Conservation (phyloP, 257 asterid species). For the Gentiana dahurica region DNA sequence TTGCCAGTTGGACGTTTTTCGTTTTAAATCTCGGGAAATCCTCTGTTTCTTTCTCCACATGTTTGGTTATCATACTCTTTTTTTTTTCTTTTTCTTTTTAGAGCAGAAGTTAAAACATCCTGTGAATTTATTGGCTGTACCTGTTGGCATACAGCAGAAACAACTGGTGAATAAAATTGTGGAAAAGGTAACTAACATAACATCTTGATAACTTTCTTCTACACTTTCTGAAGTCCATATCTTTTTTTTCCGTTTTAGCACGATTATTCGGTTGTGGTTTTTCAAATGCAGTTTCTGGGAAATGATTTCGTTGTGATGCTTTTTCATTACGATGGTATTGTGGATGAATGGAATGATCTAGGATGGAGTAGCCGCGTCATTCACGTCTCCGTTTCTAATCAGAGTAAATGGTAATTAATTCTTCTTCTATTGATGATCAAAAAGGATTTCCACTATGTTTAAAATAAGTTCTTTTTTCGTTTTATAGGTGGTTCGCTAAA, state of each 20-base stretch:
- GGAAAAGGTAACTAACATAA: slow-evolving; percentile 34
- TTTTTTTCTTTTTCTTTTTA: slow-evolving; percentile 6
- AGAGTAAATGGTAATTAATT: slow-evolving; percentile 62
- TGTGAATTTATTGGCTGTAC: slow-evolving; percentile 51
- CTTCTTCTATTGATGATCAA: neutral
- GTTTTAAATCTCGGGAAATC: no score
- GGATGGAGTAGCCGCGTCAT: slow-evolving; percentile 54
- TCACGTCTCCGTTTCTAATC: slow-evolving; percentile 66
- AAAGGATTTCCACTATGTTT: no score
- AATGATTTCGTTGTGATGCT: slow-evolving; percentile 58
- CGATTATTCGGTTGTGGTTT: no score
- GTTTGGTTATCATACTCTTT: no score
- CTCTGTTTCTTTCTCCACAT: no score
- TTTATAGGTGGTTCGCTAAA: slow-evolving; percentile 87
- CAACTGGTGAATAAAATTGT: slow-evolving; percentile 45
- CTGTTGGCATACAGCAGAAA: slow-evolving; percentile 80
- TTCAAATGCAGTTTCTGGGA: slow-evolving; percentile 50
- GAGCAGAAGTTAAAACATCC: slow-evolving; percentile 20
- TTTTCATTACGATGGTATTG: slow-evolving; percentile 74
- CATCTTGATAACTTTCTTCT: neutral
- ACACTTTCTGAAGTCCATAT: slow-evolving; percentile 3
- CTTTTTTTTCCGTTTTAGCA: no score
- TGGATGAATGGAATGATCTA: slow-evolving; percentile 59
- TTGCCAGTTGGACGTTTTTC: no score
- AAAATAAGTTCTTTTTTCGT: neutral